Percentiles rank a stretch among this genome's conserved stretches.
Evolutionary conservation across 768 basidiomycete species (phyloP).

Genomic region (Leccinum aurantiacum): DNA sequence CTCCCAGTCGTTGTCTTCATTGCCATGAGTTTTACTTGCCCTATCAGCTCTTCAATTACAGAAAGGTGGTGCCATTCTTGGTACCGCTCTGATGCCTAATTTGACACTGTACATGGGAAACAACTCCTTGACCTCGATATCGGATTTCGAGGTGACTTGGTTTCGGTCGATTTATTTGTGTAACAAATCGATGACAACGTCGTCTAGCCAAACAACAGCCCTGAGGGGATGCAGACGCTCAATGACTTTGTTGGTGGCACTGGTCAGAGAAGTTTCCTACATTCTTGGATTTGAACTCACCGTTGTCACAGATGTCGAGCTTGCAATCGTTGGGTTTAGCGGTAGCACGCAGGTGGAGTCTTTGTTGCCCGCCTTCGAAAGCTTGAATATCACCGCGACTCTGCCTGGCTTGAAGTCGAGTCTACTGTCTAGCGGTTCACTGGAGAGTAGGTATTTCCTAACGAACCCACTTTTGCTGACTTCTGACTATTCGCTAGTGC

Average conservation of each 20-base stretch:
- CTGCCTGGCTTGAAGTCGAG: slow-evolving; percentile 61
- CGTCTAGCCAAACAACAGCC: slow-evolving; percentile 56
- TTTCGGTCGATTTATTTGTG: background rate
- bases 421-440: slow-evolving; percentile 54
- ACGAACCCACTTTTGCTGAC: background rate
- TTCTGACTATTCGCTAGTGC: slow-evolving; percentile 38
- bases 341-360: slow-evolving; percentile 61
- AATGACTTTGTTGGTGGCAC: slow-evolving; percentile 65
- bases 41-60: slow-evolving; percentile 54
- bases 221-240: slow-evolving; percentile 60
- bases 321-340: slow-evolving; percentile 57
- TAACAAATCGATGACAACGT: slow-evolving; percentile 2
- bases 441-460: slow-evolving; percentile 43
- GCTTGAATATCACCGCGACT: slow-evolving; percentile 52
- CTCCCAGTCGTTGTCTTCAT: background rate
- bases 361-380: slow-evolving; percentile 58
- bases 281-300: background rate
- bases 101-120: slow-evolving; percentile 58
- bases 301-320: slow-evolving; percentile 45
- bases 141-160: slow-evolving; percentile 46
- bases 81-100: slow-evolving; percentile 62
- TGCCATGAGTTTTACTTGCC: background rate
- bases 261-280: slow-evolving; percentile 32
- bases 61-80: slow-evolving; percentile 51
- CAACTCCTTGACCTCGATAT: slow-evolving; percentile 52